Conservation (phyloP, 2,329 filamentous ascomycete species). For the Curvularia sp. region DNA sequence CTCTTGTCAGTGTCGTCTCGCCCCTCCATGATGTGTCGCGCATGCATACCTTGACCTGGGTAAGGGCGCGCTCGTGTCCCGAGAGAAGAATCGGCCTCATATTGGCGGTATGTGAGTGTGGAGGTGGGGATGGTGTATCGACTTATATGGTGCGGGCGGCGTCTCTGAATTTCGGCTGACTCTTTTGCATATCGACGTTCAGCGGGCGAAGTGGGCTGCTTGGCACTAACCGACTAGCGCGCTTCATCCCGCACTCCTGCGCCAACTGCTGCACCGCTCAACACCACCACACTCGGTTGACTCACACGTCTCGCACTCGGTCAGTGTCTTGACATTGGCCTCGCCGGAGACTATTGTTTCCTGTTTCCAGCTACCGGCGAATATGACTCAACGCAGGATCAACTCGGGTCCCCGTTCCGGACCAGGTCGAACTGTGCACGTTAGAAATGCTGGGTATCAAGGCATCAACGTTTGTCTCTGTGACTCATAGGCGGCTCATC, state of each 20-base stretch:
- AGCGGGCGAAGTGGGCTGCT: slow-evolving; percentile 41
- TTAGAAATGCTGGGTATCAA: not conserved
- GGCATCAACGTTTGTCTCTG: not conserved
- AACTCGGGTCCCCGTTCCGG: not conserved
- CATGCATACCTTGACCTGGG: slow-evolving; percentile 72
- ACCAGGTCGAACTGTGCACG: not conserved
- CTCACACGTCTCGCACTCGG: not conserved
- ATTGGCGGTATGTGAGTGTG: slow-evolving; percentile 30
- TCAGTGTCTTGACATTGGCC: not conserved
- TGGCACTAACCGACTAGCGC: slow-evolving; percentile 34
- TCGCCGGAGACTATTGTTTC: not conserved
- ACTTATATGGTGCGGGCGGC: slow-evolving; percentile 31
- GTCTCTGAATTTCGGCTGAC: slow-evolving; percentile 41
- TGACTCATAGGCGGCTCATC: not conserved
- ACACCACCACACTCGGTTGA: slow-evolving; percentile 2
- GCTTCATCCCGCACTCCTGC: slow-evolving; percentile 19
- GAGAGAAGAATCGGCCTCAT: slow-evolving; percentile 98
- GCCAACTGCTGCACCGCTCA: slow-evolving; percentile 3
- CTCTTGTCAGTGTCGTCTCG: slow-evolving; percentile 6
- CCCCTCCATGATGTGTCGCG: slow-evolving; percentile 1
- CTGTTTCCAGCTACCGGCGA: not conserved
- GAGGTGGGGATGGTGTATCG: slow-evolving; percentile 27
- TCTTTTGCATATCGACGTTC: slow-evolving; percentile 38
- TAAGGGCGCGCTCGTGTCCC: slow-evolving; percentile 96
- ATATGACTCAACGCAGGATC: not conserved